Base-by-base conservation (phyloP, 805 yeast genomes). In the Millerozyma miso region DNA sequence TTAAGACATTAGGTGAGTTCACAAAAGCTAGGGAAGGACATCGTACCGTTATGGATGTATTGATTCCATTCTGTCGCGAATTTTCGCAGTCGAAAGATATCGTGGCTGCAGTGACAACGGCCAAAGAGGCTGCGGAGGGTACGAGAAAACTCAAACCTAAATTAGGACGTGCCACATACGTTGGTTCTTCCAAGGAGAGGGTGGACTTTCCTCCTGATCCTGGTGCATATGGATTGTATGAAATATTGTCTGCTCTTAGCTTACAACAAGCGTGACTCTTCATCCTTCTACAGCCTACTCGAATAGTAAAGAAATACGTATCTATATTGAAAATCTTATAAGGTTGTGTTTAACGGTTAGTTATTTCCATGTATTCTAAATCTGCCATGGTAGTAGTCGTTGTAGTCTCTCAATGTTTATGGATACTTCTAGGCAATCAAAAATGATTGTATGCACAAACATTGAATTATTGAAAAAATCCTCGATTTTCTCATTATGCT, bases 151-250 rank as follows among this genome's bases (percentile, higher is more conserved):
- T 66, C 39, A 46, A 43, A n/a, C 67, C 71, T 6, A 59, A 58
- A 37, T 50, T 66, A 10, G 71, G 71, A 10, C 54, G 71, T 44
- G 71, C 70, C 12, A 50, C 67, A 3, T 66, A 66, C 40, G 71
- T 66, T 37, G 71, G 69, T 15, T 56, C 59, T 10, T 49, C 54
- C 15, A 60, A 53, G 0, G 51, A 53, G 12, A 49, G 45, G 20
- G 47, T 36, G 1, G 64, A 53, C 23, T 60, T 63, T 40, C 67
- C 67, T 6, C 71, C 71, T 4, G 71, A 66, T 40, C 69, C 71
- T n/a, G 71, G 71, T 18, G 70, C 71, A 12, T 65, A 62, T 42
- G 71, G 68, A 20, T 58, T 65, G 16, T 63, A 65, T 44, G 68
- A 63, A 43, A 54, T 63, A 3, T 50, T 64, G 31, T 37, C 52